Percentiles rank a stretch among this genome's conserved stretches.
Evolutionary conservation across 257 asterid genomes (phyloP).

Genomic region (Haberlea rhodopensis): DNA sequence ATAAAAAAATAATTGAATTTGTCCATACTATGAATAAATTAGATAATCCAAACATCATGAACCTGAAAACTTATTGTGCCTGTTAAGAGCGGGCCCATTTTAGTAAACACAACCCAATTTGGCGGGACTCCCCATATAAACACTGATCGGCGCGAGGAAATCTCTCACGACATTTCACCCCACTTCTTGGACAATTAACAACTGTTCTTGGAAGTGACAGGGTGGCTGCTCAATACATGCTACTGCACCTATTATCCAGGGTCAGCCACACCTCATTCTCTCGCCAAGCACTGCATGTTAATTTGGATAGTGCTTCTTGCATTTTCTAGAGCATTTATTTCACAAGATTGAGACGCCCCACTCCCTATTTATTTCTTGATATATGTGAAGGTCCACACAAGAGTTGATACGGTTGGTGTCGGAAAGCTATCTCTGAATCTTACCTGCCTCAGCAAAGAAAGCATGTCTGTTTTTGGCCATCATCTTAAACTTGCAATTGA

Average conservation of each 20-base stretch:
- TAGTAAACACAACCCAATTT: too few species aligned
- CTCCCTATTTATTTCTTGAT: not conserved
- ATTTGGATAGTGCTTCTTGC: slow-evolving; percentile 13
- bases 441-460: slow-evolving; percentile 67
- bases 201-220: slow-evolving; percentile 77
- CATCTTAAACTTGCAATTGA: slow-evolving; percentile 49
- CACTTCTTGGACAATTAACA: slow-evolving; percentile 67
- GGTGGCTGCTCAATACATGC: slow-evolving; percentile 78
- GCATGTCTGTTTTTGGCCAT: slow-evolving; percentile 54
- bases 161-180: too few species aligned
- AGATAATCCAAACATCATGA: too few species aligned
- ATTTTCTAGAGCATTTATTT: slow-evolving; percentile 4
- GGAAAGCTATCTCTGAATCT: slow-evolving; percentile 87
- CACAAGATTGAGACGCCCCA: not conserved
- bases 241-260: slow-evolving; percentile 83
- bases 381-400: slow-evolving; percentile 64
- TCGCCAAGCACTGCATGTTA: not conserved
- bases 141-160: too few species aligned
- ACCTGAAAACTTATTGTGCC: too few species aligned
- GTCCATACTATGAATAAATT: too few species aligned
- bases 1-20: too few species aligned
- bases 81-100: too few species aligned
- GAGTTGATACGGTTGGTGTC: slow-evolving; percentile 68
- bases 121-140: too few species aligned
- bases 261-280: slow-evolving; percentile 27